Percentiles rank a stretch among this genome's conserved stretches.
These are phyloP conservation scores for Aspergillus amoenus DNA, from an alignment of 2,329 filamentous ascomycete genomes.

Conservation along the genomic window DNA sequence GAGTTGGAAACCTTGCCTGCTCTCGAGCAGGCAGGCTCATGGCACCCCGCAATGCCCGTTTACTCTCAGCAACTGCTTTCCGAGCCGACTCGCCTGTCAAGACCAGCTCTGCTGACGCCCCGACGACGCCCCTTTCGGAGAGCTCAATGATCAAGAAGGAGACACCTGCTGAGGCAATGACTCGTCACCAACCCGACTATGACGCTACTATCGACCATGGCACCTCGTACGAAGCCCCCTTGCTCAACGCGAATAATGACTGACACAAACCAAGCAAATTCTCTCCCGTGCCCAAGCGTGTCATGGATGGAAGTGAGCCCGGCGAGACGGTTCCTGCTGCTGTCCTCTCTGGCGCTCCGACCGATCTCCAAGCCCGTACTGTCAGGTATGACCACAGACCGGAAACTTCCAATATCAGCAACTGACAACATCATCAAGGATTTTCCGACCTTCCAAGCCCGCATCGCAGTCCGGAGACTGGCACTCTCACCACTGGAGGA, in stretches of 20 bases:
- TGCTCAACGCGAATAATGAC: constrained; percentile 11
- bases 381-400: constrained; percentile 67
- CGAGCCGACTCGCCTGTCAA: constrained; percentile 56
- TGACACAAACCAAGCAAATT: constrained; percentile 64
- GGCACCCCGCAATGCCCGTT: constrained; percentile 37
- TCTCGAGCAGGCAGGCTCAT: constrained; percentile 32
- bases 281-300: constrained; percentile 82
- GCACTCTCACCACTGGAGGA: constrained; percentile 83
- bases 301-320: constrained; percentile 89
- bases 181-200: constrained; percentile 77
- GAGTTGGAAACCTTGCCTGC: constrained; percentile 48
- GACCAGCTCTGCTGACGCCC: constrained; percentile 49
- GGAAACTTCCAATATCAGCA: background rate
- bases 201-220: constrained; percentile 78
- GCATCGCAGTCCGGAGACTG: constrained; percentile 93
- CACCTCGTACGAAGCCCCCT: constrained; percentile 68
- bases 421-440: constrained; percentile 55
- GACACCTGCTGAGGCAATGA: constrained; percentile 49
- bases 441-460: constrained; percentile 88
- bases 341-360: constrained; percentile 84
- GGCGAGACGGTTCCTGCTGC: constrained; percentile 74
- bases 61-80: constrained; percentile 37
- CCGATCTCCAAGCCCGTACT: constrained; percentile 88
- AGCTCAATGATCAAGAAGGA: constrained; percentile 54
- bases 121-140: constrained; percentile 36